Conservation (phyloP, 441 rosid species). For the Croton setiger region DNA sequence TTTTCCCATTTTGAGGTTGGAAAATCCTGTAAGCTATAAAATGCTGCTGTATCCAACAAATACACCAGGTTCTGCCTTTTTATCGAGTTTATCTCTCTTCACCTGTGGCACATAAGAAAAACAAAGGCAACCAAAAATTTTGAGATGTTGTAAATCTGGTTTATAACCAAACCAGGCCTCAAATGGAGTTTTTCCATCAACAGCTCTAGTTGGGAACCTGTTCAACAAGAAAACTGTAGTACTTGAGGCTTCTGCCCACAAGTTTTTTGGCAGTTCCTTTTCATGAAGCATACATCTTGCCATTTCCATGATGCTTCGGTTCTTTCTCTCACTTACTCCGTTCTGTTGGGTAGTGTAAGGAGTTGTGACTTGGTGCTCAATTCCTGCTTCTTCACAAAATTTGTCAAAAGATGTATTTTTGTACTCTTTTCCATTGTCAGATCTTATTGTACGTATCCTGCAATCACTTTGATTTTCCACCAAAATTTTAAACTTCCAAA, state of each 20-base stretch:
- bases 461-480: neutral
- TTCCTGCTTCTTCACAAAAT: neutral
- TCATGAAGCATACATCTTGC: neutral
- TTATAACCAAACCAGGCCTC: neutral
- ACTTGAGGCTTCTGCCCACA: neutral
- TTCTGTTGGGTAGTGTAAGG: neutral
- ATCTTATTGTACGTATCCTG: neutral
- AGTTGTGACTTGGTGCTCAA: neutral
- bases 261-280: neutral
- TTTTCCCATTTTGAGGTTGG: neutral
- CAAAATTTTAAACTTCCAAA: neutral
- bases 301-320: neutral
- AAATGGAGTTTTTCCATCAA: too few species aligned
- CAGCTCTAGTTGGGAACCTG: neutral
- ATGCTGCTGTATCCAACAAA: constrained; percentile 9
- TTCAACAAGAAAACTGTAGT: neutral
- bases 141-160: neutral
- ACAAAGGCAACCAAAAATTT: neutral
- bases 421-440: neutral
- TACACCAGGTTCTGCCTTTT: neutral
- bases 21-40: constrained; percentile 12
- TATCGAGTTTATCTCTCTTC: constrained; percentile 1
- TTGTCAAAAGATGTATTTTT: neutral
- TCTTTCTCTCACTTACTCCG: neutral
- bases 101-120: neutral